phyloP scores from a whole-genome alignment of 257 asterid species.

The Paraleonurus japonicus region DNA sequence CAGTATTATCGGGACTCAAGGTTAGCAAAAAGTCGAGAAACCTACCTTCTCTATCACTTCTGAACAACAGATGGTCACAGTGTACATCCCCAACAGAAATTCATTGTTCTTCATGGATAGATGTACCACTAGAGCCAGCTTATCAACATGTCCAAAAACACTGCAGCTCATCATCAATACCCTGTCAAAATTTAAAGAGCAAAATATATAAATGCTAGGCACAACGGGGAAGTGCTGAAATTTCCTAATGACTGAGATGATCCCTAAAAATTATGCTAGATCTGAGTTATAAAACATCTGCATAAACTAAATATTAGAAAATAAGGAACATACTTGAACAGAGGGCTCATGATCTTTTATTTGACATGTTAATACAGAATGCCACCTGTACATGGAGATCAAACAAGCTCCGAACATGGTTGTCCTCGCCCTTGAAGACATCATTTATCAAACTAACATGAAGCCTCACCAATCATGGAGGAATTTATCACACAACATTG shows the following conservation, averaged over 20 bases:
- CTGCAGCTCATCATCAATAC: slow-evolving; percentile 48
- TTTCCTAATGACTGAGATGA: too few species aligned
- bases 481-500: background rate
- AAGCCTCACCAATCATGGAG: background rate
- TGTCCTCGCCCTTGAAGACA: background rate
- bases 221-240: too few species aligned
- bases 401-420: slow-evolving; percentile 2
- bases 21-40: background rate
- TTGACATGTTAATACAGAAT: background rate
- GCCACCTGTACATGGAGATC: slow-evolving; percentile 7
- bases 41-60: slow-evolving; percentile 25
- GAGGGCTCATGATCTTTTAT: background rate
- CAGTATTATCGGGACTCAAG: background rate
- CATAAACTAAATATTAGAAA: background rate
- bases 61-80: slow-evolving; percentile 34
- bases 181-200: slow-evolving; percentile 31
- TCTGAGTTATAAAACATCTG: background rate
- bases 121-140: slow-evolving; percentile 44
- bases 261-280: background rate
- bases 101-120: slow-evolving; percentile 30
- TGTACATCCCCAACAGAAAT: slow-evolving; percentile 28
- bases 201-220: background rate
- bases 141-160: slow-evolving; percentile 39
- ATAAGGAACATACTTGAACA: slow-evolving; percentile 9
- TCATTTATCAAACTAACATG: slow-evolving; percentile 2